These are phyloP conservation scores for Daldinia decipiens DNA, from an alignment of 495 filamentous ascomycete genomes.

Conservation along the genomic window DNA sequence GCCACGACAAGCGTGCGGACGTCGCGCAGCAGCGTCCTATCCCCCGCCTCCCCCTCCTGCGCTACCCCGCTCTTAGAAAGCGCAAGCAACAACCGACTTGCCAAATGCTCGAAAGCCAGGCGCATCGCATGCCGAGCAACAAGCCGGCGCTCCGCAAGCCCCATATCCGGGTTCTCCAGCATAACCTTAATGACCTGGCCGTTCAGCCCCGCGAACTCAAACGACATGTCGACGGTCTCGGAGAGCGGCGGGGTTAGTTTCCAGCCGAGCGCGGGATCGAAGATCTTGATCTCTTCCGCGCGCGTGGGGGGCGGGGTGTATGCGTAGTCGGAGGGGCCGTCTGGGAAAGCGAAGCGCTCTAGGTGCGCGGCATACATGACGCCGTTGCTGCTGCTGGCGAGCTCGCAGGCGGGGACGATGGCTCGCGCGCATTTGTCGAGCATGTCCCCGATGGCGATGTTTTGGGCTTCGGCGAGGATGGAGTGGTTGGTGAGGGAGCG, in stretches of 20 bases:
- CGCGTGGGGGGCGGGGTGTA: slow-evolving; percentile 65
- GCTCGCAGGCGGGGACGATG: slow-evolving; percentile 67
- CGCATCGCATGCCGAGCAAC: slow-evolving; percentile 79
- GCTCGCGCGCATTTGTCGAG: slow-evolving; percentile 85
- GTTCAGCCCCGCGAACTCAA: slow-evolving; percentile 54
- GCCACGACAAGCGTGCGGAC: slow-evolving; percentile 79
- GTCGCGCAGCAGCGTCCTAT: neutral
- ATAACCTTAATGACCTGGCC: slow-evolving; percentile 44
- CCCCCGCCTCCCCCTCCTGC: neutral
- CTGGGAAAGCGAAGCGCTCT: slow-evolving; percentile 80
- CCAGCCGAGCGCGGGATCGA: slow-evolving; percentile 45
- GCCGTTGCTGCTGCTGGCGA: slow-evolving; percentile 54
- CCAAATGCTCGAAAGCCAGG: slow-evolving; percentile 89
- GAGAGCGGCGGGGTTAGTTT: slow-evolving; percentile 50
- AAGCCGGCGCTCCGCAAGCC: slow-evolving; percentile 62
- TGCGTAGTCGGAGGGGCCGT: slow-evolving; percentile 45
- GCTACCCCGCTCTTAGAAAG: slow-evolving; percentile 49
- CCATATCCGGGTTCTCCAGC: slow-evolving; percentile 45
- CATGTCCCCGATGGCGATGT: slow-evolving; percentile 85
- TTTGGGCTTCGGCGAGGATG: slow-evolving; percentile 73
- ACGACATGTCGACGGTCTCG: slow-evolving; percentile 45
- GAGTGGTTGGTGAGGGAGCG: slow-evolving; percentile 68
- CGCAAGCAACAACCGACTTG: slow-evolving; percentile 73
- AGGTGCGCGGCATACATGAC: slow-evolving; percentile 83
- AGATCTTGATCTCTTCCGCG: slow-evolving; percentile 60